Evolutionary conservation across 148 eudicot genomes (phyloP), one percentile per base, ranked within the genome.

Genomic region (Rhododendron molle): DNA sequence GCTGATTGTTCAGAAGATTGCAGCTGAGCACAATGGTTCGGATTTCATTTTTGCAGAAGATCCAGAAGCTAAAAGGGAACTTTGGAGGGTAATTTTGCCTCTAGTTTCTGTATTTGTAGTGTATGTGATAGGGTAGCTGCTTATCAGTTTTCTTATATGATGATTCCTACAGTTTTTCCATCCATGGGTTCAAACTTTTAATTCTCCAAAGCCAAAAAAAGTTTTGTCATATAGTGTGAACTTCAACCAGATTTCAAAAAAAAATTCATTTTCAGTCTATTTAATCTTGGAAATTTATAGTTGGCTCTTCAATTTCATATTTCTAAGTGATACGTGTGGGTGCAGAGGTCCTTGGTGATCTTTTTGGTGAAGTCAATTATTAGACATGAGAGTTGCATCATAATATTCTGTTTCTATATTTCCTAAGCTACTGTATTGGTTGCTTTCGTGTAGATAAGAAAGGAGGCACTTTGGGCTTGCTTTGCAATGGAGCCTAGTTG

Each of bases 401-500:
- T 73, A 69, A 69, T 13, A 15, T 62, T 76, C 13, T 32, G 6
- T 80, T 83, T 49, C 26, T 62, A 32, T 40, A 40, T 30, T 62
- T 78, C 4, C 76, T 84, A 60, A 76, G 16, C 38, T 38, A 30
- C 15, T 65, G 28, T 46, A 72, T 78, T 82, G 46, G 71, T 52
- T 86, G 72, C 58, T 60, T 85, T 40, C 47, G 14, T 86, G 92
- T 85, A 96, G 99, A 94, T 95, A 91, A 92, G 99, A 89, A 97
- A 97, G 93, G 99, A 97, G 93, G 99, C 99, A 85, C 95, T 97
- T 72, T 95, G 98, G 98, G 99, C 99, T 30, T 95, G 96, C 92
- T 95, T 94, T 85, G 99, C 99, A 30, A 91, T 95, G 98, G 96
- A 83, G 79, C 99, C 99, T 81, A 69, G 78, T 78, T 93, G 65